Evolutionary conservation across 2,329 filamentous ascomycete genomes (phyloP), one percentile per base, ranked within the genome.

Genomic region (Diaporthe ampelina): DNA sequence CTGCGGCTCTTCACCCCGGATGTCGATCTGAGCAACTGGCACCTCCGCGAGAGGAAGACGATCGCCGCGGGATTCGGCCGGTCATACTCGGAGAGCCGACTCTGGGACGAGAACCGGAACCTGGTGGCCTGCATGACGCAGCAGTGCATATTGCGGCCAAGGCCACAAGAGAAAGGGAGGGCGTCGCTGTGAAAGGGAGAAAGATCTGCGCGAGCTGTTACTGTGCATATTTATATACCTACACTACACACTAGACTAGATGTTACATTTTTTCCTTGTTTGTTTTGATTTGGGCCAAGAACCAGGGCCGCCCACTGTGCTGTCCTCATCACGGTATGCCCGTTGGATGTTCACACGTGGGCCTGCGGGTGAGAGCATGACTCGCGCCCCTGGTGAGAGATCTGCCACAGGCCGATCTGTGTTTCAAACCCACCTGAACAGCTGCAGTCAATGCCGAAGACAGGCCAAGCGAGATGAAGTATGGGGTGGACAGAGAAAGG

Each of bases 81-180:
- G 37, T 84, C 85, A 2, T 89, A 83, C 77, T 80, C 81, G 1
- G 87, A 89, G 79, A 80, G 78, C 0, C 82, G 84, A 73, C 57
- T 89, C 4, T 89, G 83, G 82, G 83, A 88, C 78, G 80, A 81
- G 70, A 72, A 82, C 48, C 86, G 87, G 0, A 83, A 80, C 54
- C 77, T 88, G 76, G 79, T 89, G 0, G 87, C 86, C 19, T 82
- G 78, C 57, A 87, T 88, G 84, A 87, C 83, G 13, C 87, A 89
- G 80, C 86, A 88, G 80, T 82, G 79, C 9, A 84, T 84, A 45
- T 70, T 84, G 77, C 70, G 83, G 58, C 76, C 78, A 7, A 76
- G 71, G 72, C 63, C 65, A 11, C 43, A 50, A 11, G 32, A 19
- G 5, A 70, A 48, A 45, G 65, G 45, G 43, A 75, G 70, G 67